Percentiles rank a stretch among this genome's conserved stretches.
Evolutionary conservation across 176 grass and related monocot genomes (phyloP).

Genomic region (Juncus effusus): DNA sequence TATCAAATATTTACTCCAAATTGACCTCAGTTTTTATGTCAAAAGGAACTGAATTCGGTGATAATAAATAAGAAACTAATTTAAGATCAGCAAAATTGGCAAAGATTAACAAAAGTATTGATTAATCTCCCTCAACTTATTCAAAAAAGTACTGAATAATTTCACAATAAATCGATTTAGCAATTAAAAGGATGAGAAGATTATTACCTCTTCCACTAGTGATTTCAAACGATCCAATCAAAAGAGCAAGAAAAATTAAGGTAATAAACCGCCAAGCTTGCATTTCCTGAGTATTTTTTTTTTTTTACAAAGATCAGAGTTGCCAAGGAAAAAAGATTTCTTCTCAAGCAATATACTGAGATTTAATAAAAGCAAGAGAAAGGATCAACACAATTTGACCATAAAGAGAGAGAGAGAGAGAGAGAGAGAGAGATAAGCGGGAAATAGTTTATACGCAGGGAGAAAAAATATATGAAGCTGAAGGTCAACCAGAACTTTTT

Average conservation of each 20-base stretch:
- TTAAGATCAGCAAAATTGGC: neutral
- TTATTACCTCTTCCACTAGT: conserved; percentile 15
- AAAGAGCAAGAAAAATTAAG: conserved; percentile 13
- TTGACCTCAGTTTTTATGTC: neutral
- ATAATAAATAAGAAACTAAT: neutral
- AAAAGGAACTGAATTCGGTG: neutral
- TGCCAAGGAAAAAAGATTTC: neutral
- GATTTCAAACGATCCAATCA: conserved; percentile 6
- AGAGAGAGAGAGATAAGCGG: neutral
- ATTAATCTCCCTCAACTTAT: neutral
- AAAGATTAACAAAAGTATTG: too few species aligned
- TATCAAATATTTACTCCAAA: neutral
- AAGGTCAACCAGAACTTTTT: too few species aligned
- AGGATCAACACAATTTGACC: conserved; percentile 11
- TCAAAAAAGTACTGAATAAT: neutral
- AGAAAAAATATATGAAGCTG: too few species aligned
- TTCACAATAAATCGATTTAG: neutral
- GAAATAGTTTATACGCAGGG: neutral
- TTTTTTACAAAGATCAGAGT: neutral
- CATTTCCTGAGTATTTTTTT: conserved; percentile 11
- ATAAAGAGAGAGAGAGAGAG: neutral
- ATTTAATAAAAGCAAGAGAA: neutral
- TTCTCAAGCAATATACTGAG: conserved; percentile 2
- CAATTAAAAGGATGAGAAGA: neutral
- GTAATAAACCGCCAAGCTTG: neutral